Percentiles rank a stretch among this genome's conserved stretches.
Conservation (phyloP, 177 flowering plant species). For the Vitis hybrid region DNA sequence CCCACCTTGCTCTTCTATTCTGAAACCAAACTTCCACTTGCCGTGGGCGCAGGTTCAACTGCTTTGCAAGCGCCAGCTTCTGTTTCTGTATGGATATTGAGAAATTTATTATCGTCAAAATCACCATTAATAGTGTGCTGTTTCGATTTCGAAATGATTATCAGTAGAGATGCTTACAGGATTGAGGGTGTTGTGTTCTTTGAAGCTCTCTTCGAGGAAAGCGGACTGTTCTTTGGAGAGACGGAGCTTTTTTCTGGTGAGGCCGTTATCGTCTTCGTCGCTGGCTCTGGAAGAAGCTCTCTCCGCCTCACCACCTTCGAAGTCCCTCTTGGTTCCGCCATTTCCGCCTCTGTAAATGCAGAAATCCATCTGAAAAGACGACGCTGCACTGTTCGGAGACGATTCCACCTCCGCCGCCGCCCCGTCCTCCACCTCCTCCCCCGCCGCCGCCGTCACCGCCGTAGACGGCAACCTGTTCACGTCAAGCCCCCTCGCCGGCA, state of each 20-base stretch:
- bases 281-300: conserved; percentile 17
- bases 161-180: conserved; percentile 19
- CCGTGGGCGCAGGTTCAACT: conserved; percentile 45
- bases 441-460: neutral
- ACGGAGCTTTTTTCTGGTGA: conserved; percentile 20
- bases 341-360: conserved; percentile 11
- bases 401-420: conserved; percentile 12
- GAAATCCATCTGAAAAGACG: conserved; percentile 25
- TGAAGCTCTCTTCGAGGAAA: conserved; percentile 34
- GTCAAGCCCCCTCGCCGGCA: conserved; percentile 10
- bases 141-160: neutral
- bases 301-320: conserved; percentile 10
- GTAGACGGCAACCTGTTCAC: conserved; percentile 20
- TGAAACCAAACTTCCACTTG: conserved; percentile 60
- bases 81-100: conserved; percentile 35
- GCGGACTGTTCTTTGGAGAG: conserved; percentile 31
- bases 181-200: conserved; percentile 7
- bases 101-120: neutral
- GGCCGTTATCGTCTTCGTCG: conserved; percentile 30
- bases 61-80: conserved; percentile 36
- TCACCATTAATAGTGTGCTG: neutral
- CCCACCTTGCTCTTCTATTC: conserved; percentile 58
- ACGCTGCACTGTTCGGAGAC: conserved; percentile 26
- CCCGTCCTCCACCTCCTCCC: conserved; percentile 12
- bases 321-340: conserved; percentile 9